Evolutionary conservation across 2,329 filamentous ascomycete genomes (phyloP).

Genomic region (Emydomyces testavorans): DNA sequence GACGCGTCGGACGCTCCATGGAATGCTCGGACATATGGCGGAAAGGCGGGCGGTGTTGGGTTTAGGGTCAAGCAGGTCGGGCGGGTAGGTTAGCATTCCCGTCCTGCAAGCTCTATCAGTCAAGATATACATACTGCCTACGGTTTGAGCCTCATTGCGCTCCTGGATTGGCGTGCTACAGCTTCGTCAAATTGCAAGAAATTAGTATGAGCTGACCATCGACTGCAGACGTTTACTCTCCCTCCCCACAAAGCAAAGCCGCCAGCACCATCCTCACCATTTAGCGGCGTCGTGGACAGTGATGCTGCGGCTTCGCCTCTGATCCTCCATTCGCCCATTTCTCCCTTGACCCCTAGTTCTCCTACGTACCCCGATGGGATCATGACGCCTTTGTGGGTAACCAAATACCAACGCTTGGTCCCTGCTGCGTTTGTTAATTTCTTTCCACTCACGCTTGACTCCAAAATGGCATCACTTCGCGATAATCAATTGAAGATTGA

Average conservation of each 20-base stretch:
- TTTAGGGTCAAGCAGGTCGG: slow-evolving; percentile 65
- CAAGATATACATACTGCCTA: neutral
- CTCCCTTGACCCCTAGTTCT: slow-evolving; percentile 74
- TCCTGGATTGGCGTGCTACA: neutral
- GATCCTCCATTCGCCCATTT: slow-evolving; percentile 80
- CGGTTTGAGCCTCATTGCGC: neutral
- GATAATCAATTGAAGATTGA: slow-evolving; percentile 84
- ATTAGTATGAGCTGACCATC: neutral
- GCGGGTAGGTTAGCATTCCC: slow-evolving; percentile 54
- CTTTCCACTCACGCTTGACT: slow-evolving; percentile 63
- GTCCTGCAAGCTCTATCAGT: slow-evolving; percentile 1
- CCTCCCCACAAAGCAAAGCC: slow-evolving; percentile 53
- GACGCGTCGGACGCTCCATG: slow-evolving; percentile 57
- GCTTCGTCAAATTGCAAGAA: neutral
- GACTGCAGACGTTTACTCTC: slow-evolving; percentile 40
- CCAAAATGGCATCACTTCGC: slow-evolving; percentile 60
- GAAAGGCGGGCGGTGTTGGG: slow-evolving; percentile 40
- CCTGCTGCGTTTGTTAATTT: slow-evolving; percentile 73
- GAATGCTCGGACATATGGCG: slow-evolving; percentile 46
- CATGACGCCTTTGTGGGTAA: slow-evolving; percentile 68
- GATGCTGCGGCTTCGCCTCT: slow-evolving; percentile 36
- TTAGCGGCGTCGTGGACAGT: slow-evolving; percentile 42
- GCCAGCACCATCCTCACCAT: slow-evolving; percentile 38
- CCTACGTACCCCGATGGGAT: slow-evolving; percentile 81
- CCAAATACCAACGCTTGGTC: slow-evolving; percentile 76